Percentiles rank a stretch among this genome's conserved stretches.
These are phyloP conservation scores for Cercospora zeae-maydis DNA, from an alignment of 2,329 filamentous ascomycete genomes.

Conservation along the genomic window DNA sequence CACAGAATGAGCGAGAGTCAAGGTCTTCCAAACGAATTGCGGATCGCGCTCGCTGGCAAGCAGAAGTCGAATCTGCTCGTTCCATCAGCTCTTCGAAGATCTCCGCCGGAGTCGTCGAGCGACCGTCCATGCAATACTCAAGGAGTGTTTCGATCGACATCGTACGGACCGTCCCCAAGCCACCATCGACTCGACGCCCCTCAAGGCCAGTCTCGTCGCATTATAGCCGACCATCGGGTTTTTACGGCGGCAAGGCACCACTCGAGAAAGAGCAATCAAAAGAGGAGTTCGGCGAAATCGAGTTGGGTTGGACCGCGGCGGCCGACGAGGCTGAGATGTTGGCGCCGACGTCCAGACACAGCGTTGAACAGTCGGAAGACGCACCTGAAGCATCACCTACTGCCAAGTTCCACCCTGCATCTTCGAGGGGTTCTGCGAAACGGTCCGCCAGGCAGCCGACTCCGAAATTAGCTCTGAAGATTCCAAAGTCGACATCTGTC, in stretches of 20 bases:
- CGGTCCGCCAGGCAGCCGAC: background rate
- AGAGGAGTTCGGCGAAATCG: background rate
- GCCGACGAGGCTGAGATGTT: background rate
- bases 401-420: background rate
- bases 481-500: background rate
- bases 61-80: slow-evolving; percentile 12
- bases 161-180: background rate
- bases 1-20: background rate
- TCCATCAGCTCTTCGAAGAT: slow-evolving; percentile 1
- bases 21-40: slow-evolving; percentile 3
- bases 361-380: background rate
- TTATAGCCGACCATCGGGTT: background rate
- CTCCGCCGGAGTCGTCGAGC: background rate
- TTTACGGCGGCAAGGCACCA: background rate
- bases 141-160: background rate
- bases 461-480: slow-evolving; percentile 5
- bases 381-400: background rate
- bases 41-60: slow-evolving; percentile 8
- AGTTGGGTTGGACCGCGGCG: background rate
- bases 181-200: background rate
- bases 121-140: background rate
- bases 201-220: background rate
- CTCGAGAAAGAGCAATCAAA: background rate
- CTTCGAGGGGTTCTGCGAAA: background rate
- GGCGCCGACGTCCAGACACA: background rate